Evolutionary conservation across 1,284 basidiomycete genomes (phyloP).

Genomic region (Agaricales sp.): DNA sequence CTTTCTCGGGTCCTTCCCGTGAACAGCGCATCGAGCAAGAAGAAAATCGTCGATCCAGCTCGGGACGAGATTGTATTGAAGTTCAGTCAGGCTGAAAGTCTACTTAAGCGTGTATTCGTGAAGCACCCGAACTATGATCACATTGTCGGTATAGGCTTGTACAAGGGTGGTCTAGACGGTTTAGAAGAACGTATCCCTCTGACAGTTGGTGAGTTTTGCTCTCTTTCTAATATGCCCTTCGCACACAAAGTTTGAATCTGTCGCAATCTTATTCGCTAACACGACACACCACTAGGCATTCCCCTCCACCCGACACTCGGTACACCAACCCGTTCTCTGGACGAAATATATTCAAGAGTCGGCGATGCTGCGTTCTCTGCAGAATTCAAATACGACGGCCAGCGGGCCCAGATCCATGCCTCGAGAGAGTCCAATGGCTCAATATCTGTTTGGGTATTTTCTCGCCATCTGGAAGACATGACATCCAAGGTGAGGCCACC

Average conservation of each 20-base stretch:
- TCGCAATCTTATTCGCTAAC: no score
- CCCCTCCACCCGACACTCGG: slow-evolving; percentile 69
- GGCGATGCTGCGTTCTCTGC: slow-evolving; percentile 61
- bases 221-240: slow-evolving; percentile 19
- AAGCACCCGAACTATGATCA: slow-evolving; percentile 85
- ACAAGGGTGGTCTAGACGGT: slow-evolving; percentile 49
- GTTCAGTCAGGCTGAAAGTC: slow-evolving; percentile 46
- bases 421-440: slow-evolving; percentile 30
- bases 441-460: slow-evolving; percentile 66
- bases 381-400: slow-evolving; percentile 84
- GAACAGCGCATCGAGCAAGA: slow-evolving; percentile 25
- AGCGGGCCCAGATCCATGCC: slow-evolving; percentile 80
- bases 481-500: slow-evolving; percentile 64
- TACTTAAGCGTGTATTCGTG: slow-evolving; percentile 73
- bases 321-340: slow-evolving; percentile 77
- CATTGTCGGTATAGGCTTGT: slow-evolving; percentile 52
- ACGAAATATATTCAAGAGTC: slow-evolving; percentile 73
- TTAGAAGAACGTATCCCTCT: slow-evolving; percentile 63
- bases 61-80: slow-evolving; percentile 35
- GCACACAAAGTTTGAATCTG: no score
- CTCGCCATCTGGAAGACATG: slow-evolving; percentile 88
- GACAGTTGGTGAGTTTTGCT: slow-evolving; percentile 50
- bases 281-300: slow-evolving; percentile 36
- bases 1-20: slow-evolving; percentile 27
- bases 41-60: slow-evolving; percentile 31